A percentile compares a stretch with the other conserved stretches of the same genome.
Conservation (phyloP, 192 early-diverging fungal genomes). For the Coemansia reversa region DNA sequence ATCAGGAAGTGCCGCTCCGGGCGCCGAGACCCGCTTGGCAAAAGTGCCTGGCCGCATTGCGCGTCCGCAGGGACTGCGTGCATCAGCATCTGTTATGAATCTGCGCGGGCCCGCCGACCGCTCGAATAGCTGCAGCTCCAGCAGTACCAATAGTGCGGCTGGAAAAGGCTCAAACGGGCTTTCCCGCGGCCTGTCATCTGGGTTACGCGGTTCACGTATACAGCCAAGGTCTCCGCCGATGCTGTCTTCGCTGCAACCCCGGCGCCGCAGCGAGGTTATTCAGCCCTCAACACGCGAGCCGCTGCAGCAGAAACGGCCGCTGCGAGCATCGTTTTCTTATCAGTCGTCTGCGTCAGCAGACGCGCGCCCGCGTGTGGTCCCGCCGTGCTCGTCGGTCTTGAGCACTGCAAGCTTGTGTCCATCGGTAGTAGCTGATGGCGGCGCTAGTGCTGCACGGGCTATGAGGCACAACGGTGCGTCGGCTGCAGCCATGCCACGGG, state of each 20-base stretch:
- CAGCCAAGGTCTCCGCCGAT: not conserved
- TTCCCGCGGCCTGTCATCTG: too few species aligned
- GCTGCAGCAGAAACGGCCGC: too few species aligned
- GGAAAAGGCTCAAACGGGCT: too few species aligned
- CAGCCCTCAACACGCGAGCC: not conserved
- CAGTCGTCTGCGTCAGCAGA: too few species aligned
- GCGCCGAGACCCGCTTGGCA: not conserved
- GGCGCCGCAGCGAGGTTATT: slow-evolving; percentile 23
- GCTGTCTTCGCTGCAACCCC: slow-evolving; percentile 3
- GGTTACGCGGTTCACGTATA: too few species aligned
- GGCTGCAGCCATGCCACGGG: not conserved
- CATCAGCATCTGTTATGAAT: not conserved
- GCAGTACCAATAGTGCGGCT: not conserved
- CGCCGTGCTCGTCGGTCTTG: slow-evolving; percentile 3
- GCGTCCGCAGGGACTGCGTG: not conserved
- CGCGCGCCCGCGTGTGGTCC: not conserved
- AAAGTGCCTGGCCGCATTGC: not conserved
- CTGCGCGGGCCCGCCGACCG: not conserved
- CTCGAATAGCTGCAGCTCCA: slow-evolving; percentile 6
- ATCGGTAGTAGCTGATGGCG: not conserved
- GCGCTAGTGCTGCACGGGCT: not conserved
- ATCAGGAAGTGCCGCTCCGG: slow-evolving; percentile 1
- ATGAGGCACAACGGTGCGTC: not conserved
- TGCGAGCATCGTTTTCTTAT: too few species aligned
- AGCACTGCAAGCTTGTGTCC: slow-evolving; percentile 1